These are phyloP conservation scores for Gigaspora rosea DNA, from an alignment of 192 early-diverging fungal genomes.

Conservation along the genomic window DNA sequence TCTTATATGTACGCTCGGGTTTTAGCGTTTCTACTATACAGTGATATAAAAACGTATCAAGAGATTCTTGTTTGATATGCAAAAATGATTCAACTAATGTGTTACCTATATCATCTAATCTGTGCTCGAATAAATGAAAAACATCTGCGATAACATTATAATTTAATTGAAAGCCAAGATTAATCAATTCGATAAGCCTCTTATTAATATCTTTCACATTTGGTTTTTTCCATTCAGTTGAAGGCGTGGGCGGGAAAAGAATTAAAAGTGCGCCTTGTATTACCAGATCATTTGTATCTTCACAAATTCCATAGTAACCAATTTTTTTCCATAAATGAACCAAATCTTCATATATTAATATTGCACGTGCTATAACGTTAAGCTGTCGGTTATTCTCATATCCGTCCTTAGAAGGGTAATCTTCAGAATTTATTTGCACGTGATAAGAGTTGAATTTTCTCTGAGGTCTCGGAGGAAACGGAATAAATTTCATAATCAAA, in stretches of 20 bases:
- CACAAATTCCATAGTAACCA: constrained; percentile 2
- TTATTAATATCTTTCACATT: not conserved
- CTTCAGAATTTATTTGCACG: not conserved
- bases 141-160: constrained; percentile 13
- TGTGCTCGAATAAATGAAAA: constrained; percentile 14
- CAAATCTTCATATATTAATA: constrained; percentile 9
- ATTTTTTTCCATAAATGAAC: not conserved
- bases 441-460: not conserved
- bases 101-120: constrained; percentile 3
- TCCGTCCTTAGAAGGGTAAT: constrained; percentile 2
- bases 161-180: constrained; percentile 8
- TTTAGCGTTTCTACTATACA: too few species aligned
- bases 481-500: not conserved
- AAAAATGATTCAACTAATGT: not conserved
- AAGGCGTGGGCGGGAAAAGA: constrained; percentile 5
- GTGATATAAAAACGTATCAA: too few species aligned
- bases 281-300: constrained; percentile 20
- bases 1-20: too few species aligned
- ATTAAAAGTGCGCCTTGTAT: constrained; percentile 16
- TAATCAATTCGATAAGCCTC: not conserved
- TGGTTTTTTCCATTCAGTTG: constrained; percentile 2
- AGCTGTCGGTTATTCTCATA: constrained; percentile 17
- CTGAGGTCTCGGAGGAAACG: constrained; percentile 1
- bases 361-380: constrained; percentile 10
- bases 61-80: too few species aligned